Conservation (phyloP, 768 basidiomycete genomes). For the Tricholoma sp. region DNA sequence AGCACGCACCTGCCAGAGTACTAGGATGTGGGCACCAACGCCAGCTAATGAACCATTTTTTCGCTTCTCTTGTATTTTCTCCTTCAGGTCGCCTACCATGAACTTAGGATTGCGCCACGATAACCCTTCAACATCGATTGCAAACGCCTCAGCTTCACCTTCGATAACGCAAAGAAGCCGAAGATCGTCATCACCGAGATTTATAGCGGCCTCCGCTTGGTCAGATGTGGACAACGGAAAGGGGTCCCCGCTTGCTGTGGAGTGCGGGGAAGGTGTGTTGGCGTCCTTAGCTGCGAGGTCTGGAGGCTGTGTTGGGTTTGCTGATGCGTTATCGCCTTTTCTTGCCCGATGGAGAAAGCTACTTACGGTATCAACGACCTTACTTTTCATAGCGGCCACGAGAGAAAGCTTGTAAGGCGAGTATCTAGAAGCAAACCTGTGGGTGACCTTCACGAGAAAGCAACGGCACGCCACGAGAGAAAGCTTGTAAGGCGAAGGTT, state of each 20-base stretch:
- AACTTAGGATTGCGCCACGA: slow-evolving; percentile 9
- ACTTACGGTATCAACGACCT: too few relatives aligned
- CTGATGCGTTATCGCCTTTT: too few relatives aligned
- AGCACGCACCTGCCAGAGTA: slow-evolving; percentile 10
- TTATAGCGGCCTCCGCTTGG: slow-evolving; percentile 4
- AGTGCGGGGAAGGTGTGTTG: slow-evolving; percentile 1
- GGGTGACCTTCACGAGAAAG: too few relatives aligned
- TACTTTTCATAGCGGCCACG: too few relatives aligned
- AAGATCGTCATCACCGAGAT: slow-evolving; percentile 7
- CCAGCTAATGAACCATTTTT: slow-evolving; percentile 7
- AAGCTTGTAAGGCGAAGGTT: too few relatives aligned
- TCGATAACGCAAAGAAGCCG: slow-evolving; percentile 9
- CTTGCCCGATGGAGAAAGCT: too few relatives aligned
- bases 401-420: too few relatives aligned
- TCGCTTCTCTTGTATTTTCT: slow-evolving; percentile 8
- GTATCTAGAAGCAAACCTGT: too few relatives aligned
- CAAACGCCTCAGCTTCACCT: slow-evolving; percentile 10
- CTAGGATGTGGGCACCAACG: slow-evolving; percentile 7
- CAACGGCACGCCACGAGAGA: too few relatives aligned
- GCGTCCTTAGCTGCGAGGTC: not conserved
- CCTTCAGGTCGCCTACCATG: slow-evolving; percentile 6
- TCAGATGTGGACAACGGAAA: slow-evolving; percentile 1
- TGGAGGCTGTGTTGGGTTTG: not conserved
- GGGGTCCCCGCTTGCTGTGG: not conserved
- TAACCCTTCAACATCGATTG: slow-evolving; percentile 4